These are phyloP conservation scores for Cryphonectria nitschkei DNA, from an alignment of 2,329 filamentous ascomycete species.

Conservation along the genomic window DNA sequence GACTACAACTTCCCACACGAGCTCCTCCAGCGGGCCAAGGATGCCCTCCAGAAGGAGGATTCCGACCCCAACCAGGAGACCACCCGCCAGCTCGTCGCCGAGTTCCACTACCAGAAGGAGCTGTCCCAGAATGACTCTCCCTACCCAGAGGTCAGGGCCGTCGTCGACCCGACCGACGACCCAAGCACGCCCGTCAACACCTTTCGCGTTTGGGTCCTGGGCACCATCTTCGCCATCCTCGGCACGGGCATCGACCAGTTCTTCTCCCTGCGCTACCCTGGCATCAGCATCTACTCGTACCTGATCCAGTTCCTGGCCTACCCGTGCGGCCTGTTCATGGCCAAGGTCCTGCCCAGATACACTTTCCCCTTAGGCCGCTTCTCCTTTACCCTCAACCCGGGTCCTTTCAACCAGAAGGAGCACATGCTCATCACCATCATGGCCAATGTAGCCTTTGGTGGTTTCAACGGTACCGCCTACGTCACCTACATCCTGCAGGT, in stretches of 20 bases:
- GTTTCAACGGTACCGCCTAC: slow-evolving; percentile 21
- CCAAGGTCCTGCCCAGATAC: slow-evolving; percentile 54
- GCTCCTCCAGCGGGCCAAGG: slow-evolving; percentile 15
- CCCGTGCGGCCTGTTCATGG: slow-evolving; percentile 56
- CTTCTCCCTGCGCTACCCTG: slow-evolving; percentile 60
- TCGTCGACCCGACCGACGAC: slow-evolving; percentile 60
- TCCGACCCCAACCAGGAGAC: slow-evolving; percentile 20
- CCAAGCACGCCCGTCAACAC: slow-evolving; percentile 54
- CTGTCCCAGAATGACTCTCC: slow-evolving; percentile 37
- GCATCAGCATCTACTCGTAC: slow-evolving; percentile 57
- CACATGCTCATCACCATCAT: slow-evolving; percentile 63
- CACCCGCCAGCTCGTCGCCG: slow-evolving; percentile 18
- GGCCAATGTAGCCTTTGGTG: slow-evolving; percentile 54
- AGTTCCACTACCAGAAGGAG: slow-evolving; percentile 21
- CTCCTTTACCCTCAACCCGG: slow-evolving; percentile 57
- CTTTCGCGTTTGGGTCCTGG: slow-evolving; percentile 58
- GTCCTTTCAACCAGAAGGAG: slow-evolving; percentile 63
- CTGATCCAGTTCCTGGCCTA: slow-evolving; percentile 62
- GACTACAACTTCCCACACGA: slow-evolving; percentile 22
- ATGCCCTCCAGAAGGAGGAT: slow-evolving; percentile 19
- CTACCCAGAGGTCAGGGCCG: slow-evolving; percentile 60
- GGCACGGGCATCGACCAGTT: slow-evolving; percentile 60
- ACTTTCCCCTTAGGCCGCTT: slow-evolving; percentile 53
- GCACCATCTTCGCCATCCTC: slow-evolving; percentile 53
- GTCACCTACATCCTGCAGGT: slow-evolving; percentile 22